Percentiles rank a stretch among this genome's conserved stretches.
phyloP scores from a whole-genome alignment of 352 stramenopile genomes.

The Thraustochytrium sp. region DNA sequence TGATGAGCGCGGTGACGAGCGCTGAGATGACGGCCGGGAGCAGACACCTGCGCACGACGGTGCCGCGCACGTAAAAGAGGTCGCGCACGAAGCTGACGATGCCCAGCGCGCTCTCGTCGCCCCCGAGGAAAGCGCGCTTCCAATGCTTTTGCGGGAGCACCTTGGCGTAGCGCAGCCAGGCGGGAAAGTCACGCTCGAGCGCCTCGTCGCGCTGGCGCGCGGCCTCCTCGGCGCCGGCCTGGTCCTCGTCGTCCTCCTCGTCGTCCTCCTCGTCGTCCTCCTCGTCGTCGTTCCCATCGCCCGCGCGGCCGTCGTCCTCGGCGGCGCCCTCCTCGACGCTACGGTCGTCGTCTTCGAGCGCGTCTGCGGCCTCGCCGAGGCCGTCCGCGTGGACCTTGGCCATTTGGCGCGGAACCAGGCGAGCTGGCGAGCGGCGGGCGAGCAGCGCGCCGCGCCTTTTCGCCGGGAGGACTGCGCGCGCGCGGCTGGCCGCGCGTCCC shows the following conservation, averaged over 20 bases:
- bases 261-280: slow-evolving; percentile 18
- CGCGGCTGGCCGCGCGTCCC: no score
- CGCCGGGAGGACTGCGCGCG: no score
- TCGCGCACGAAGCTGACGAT: slow-evolving; percentile 27
- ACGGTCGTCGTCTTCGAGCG: neutral
- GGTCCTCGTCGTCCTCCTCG: slow-evolving; percentile 1
- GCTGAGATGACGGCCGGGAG: neutral
- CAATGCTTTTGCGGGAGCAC: slow-evolving; percentile 2
- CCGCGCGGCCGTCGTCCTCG: no score
- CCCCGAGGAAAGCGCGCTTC: neutral
- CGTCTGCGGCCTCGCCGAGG: neutral
- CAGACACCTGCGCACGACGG: neutral
- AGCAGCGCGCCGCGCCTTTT: no score
- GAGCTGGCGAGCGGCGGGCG: no score
- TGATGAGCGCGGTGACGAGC: neutral
- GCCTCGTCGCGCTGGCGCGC: neutral
- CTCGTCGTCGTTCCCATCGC: neutral
- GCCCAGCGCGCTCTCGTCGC: neutral
- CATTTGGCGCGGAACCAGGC: neutral
- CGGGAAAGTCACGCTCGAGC: neutral
- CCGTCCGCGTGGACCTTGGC: neutral
- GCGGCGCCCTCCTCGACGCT: neutral
- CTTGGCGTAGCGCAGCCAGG: neutral
- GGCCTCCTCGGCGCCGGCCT: neutral
- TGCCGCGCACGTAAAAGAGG: neutral